phyloP scores from a whole-genome alignment of 2,329 filamentous ascomycete genomes.

The Sarocladium oryzae region DNA sequence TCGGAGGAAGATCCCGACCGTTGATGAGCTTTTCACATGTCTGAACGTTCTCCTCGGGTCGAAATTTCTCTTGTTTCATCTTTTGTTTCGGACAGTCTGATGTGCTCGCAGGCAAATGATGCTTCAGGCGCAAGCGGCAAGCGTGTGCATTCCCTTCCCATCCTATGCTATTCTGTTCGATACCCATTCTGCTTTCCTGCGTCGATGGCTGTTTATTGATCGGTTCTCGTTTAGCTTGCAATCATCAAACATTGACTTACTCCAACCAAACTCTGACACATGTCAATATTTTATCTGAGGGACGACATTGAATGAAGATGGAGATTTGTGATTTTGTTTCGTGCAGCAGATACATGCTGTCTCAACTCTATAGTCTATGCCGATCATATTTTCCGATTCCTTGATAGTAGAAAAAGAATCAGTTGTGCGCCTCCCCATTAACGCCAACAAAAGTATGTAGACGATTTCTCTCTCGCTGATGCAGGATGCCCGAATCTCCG shows the following conservation, averaged over 20 bases:
- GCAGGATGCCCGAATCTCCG: background rate
- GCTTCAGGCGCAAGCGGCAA: too few species aligned
- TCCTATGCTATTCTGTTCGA: too few species aligned
- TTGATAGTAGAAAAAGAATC: background rate
- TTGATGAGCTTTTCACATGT: slow-evolving; percentile 17
- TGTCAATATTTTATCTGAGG: too few species aligned
- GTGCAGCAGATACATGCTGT: background rate
- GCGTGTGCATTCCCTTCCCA: too few species aligned
- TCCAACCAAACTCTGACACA: too few species aligned
- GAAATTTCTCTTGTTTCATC: background rate
- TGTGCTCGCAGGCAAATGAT: too few species aligned
- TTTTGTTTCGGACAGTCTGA: too few species aligned
- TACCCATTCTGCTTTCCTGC: too few species aligned
- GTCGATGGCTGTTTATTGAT: too few species aligned
- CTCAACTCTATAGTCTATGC: slow-evolving; percentile 2
- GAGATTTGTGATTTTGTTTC: background rate
- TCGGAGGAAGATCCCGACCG: slow-evolving; percentile 33
- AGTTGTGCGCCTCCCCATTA: background rate
- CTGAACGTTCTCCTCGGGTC: too few species aligned
- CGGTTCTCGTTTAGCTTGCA: too few species aligned
- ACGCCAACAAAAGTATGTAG: slow-evolving; percentile 7
- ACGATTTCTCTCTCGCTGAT: slow-evolving; percentile 6
- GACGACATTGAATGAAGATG: background rate
- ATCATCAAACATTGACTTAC: too few species aligned
- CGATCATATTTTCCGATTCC: background rate